Base-by-base conservation (phyloP, 192 early-diverging fungal species). In the Linnemannia zychae region DNA sequence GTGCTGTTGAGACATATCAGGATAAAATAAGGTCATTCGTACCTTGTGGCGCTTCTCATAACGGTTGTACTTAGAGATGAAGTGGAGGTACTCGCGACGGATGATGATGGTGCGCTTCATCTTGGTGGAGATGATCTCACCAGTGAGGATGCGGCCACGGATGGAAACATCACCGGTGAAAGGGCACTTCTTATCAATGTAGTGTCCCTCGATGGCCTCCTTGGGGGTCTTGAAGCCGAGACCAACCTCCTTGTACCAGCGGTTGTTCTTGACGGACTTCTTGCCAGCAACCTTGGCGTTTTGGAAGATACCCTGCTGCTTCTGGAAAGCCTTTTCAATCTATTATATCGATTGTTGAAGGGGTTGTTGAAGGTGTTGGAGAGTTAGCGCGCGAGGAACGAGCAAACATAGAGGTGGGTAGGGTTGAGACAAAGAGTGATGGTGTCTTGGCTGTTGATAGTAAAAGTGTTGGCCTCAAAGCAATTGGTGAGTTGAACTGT, bases 151-250 rank as follows among this genome's bases (percentile, higher is more conserved):
- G 88, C 98, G 96, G 80, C 98, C 98, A 90, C 98, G 97, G 91
- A 99, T 99, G 87, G 94, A 95, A 85, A 97, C 96, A 89, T 95
- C 93, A 88, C 95, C 94, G 84, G 97, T 97, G 96, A 98, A 99
- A 78, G 98, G 98, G 94, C 98, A 99, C 96, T 99, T 99, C 94
- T 98, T 99, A 93, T 99, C 98, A 75, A 99, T 96, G 94, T 99
- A 99, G 91, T 91, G 93, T 79, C 98, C 98, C 88, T 95, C 94
- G 89, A 98, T 96, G 85, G 98, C 98, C 88, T 97, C 96, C 89
- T 95, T 95, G 86, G 98, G 98, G 89, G 97, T 99, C 95, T 99
- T 99, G 94, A 97, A 98, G 80, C 98, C 98, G 69, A 98, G 94
- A 92, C 98, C 98, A 75, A 99, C 94, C 86, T 99, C 97, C 93